Evolutionary conservation across 495 filamentous ascomycete genomes (phyloP), one percentile per base, ranked within the genome.

Genomic region (Neurospora intermedia): DNA sequence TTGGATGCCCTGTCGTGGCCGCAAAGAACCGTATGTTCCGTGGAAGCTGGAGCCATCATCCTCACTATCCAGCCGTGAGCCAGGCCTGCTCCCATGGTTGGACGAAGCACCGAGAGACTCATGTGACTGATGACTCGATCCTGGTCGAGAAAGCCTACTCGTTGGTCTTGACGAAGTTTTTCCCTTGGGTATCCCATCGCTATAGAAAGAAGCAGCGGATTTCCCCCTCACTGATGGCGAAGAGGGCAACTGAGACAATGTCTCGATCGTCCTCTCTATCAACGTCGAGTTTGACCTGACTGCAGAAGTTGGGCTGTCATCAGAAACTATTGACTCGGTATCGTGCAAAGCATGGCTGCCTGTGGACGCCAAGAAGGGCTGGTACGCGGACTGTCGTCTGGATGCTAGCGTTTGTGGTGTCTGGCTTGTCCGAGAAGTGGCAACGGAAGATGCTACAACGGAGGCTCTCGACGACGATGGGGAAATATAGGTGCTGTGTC

Each of bases 251-350:
- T 84, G 82, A 13, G 83, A 76, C 18, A 87, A 75, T 0, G 85
- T 86, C 75, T 87, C 83, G 11, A 87, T 82, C 10, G 85, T 87
- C 72, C 85, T 80, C 69, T 87, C 85, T 8, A 66, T 66, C 13
- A 66, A 66, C 27, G 54, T 35, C 54, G 54, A 66, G 54, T 31
- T 31, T 18, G 54, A 27, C 27, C 54, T 66, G 31, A 66, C 54
- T 35, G 54, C 27, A 66, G 54, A 66, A 66, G 15, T 38, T 38
- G 54, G 54, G 54, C 54, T 66, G 54, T 66, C 54, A 66, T 66
- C 54, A 0, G 54, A 35, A 27, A 4, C 54, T 38, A 66, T 66
- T 15, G 54, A 35, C 27, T 35, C 54, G 18, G 54, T 66, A 18
- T 66, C 27, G 15, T 66, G 54, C 27, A 66, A 38, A 13, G 54